Evolutionary conservation across 75 land plant species (phyloP).

Genomic region (Larix kaempferi): DNA sequence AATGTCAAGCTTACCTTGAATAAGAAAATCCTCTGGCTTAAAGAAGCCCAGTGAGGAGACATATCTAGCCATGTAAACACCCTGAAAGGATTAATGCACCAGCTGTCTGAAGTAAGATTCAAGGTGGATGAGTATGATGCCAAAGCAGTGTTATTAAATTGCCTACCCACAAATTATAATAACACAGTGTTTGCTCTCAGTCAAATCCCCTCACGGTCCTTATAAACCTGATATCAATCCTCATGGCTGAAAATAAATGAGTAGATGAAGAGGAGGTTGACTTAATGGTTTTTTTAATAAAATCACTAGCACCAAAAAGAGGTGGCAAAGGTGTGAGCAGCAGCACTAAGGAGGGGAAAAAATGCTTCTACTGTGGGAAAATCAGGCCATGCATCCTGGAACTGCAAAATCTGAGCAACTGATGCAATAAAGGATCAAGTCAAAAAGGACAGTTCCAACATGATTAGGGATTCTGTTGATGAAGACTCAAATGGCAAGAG

Average conservation of each 20-base stretch:
- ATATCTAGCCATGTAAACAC: neutral
- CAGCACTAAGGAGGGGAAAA: too few relatives aligned
- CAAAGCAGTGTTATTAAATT: neutral
- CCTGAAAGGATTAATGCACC: neutral
- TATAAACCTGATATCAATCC: neutral
- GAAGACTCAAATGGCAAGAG: too few relatives aligned
- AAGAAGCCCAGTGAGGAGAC: neutral
- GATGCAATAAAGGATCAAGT: too few relatives aligned
- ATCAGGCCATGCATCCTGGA: too few relatives aligned
- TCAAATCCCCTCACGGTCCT: neutral
- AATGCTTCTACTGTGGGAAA: too few relatives aligned
- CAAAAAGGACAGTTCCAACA: too few relatives aligned
- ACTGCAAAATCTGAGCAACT: too few relatives aligned
- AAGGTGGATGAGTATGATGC: neutral
- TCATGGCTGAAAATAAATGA: neutral
- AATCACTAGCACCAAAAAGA: too few relatives aligned
- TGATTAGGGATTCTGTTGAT: too few relatives aligned
- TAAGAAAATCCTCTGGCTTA: neutral
- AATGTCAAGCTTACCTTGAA: neutral
- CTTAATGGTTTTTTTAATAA: too few relatives aligned
- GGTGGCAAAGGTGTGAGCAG: too few relatives aligned
- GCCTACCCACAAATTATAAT: neutral
- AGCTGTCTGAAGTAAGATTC: neutral
- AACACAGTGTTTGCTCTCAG: neutral
- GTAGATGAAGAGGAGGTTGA: too few relatives aligned